Percentiles rank a stretch among this genome's conserved stretches.
These are phyloP conservation scores for Aspergillus sergii DNA, from an alignment of 2,329 filamentous ascomycete genomes.

Conservation along the genomic window DNA sequence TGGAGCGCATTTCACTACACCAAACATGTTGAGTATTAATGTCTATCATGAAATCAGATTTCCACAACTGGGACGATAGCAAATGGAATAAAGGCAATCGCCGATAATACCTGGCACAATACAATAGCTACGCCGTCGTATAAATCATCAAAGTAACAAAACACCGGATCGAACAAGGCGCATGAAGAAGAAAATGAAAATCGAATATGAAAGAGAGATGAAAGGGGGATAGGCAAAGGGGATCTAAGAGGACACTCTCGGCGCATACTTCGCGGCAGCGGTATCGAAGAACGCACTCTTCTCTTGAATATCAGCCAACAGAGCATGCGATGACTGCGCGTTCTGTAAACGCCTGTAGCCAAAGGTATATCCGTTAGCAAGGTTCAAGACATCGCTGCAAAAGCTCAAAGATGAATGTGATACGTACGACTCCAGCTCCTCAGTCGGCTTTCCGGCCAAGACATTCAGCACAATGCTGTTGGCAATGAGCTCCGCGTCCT, in stretches of 20 bases:
- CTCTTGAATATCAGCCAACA: slow-evolving; percentile 74
- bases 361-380: slow-evolving; percentile 21
- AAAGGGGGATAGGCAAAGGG: slow-evolving; percentile 9
- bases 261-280: slow-evolving; percentile 81
- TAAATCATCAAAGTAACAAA: slow-evolving; percentile 23
- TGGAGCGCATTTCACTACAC: background rate
- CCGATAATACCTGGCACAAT: slow-evolving; percentile 17
- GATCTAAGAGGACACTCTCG: slow-evolving; percentile 64
- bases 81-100: slow-evolving; percentile 9
- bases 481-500: slow-evolving; percentile 74
- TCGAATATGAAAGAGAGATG: background rate
- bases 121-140: slow-evolving; percentile 22
- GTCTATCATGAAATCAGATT: slow-evolving; percentile 8
- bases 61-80: slow-evolving; percentile 2
- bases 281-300: slow-evolving; percentile 88
- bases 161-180: slow-evolving; percentile 10
- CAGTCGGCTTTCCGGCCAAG: slow-evolving; percentile 71
- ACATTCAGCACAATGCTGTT: slow-evolving; percentile 80
- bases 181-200: slow-evolving; percentile 11
- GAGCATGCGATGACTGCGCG: slow-evolving; percentile 66
- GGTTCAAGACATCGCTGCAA: background rate
- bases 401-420: background rate
- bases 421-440: slow-evolving; percentile 65
- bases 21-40: background rate
- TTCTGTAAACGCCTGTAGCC: slow-evolving; percentile 45